phyloP scores from a whole-genome alignment of 2,329 filamentous ascomycete species.

The Trichoderma asperellum region DNA sequence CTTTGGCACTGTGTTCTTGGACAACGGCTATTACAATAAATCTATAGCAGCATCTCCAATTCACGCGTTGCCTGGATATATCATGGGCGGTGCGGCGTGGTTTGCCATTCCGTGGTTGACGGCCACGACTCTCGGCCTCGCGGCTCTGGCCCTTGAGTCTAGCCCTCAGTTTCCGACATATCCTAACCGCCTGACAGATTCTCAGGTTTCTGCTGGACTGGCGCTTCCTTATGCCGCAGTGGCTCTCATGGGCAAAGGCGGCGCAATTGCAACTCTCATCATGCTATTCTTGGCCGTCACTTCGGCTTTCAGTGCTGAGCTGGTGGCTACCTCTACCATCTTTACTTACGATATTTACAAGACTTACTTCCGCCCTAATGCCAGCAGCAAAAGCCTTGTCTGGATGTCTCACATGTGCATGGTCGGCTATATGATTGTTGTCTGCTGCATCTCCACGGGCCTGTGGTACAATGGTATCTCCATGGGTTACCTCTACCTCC shows the following conservation, averaged over 20 bases:
- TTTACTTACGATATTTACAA: slow-evolving; percentile 87
- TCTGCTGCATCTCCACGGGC: slow-evolving; percentile 78
- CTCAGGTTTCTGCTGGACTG: slow-evolving; percentile 79
- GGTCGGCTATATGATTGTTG: slow-evolving; percentile 70
- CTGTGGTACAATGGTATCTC: slow-evolving; percentile 74
- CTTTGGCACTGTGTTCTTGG: slow-evolving; percentile 82
- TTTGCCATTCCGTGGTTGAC: slow-evolving; percentile 92
- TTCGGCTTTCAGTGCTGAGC: slow-evolving; percentile 77
- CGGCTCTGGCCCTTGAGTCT: slow-evolving; percentile 77
- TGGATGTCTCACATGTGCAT: slow-evolving; percentile 78
- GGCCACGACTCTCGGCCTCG: slow-evolving; percentile 85
- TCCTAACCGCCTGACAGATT: slow-evolving; percentile 69
- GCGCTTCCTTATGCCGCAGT: slow-evolving; percentile 86
- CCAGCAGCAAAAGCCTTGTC: slow-evolving; percentile 76
- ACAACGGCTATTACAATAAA: slow-evolving; percentile 92
- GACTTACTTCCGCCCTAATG: slow-evolving; percentile 79
- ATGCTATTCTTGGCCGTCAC: slow-evolving; percentile 92
- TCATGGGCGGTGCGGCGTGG: slow-evolving; percentile 84
- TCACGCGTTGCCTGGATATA: slow-evolving; percentile 84
- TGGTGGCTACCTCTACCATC: slow-evolving; percentile 87
- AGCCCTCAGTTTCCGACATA: slow-evolving; percentile 73
- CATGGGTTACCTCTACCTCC: slow-evolving; percentile 86
- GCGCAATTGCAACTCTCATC: slow-evolving; percentile 76
- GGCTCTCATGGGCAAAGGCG: slow-evolving; percentile 78
- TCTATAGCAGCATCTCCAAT: slow-evolving; percentile 86